A percentile compares a stretch with the other conserved stretches of the same genome.
These are phyloP conservation scores for Stephania japonica DNA, from an alignment of 164 flowering plant genomes.

Conservation along the genomic window DNA sequence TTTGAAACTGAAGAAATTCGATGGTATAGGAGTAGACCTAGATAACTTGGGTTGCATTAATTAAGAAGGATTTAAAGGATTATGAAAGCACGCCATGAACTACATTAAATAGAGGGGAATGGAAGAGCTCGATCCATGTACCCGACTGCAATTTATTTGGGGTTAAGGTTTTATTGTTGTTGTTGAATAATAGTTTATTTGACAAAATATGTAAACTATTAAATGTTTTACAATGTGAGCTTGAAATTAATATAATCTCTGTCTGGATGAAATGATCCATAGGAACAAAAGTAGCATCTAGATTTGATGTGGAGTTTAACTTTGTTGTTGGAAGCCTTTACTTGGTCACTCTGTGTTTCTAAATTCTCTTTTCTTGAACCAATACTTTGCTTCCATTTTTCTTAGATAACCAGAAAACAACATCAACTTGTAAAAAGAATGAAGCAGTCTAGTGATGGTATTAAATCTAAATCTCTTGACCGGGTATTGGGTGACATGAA, in stretches of 20 bases:
- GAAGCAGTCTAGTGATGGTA: conserved; percentile 64
- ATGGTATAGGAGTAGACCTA: too few relatives aligned
- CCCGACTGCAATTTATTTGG: too few relatives aligned
- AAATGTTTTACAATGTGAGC: background rate
- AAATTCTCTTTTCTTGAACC: background rate
- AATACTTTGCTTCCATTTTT: conserved; percentile 11
- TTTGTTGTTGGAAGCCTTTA: background rate
- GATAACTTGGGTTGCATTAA: too few relatives aligned
- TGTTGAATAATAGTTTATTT: too few relatives aligned
- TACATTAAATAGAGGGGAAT: too few relatives aligned
- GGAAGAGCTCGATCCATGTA: too few relatives aligned
- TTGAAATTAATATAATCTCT: background rate
- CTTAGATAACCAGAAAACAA: conserved; percentile 74
- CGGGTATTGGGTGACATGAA: conserved; percentile 61
- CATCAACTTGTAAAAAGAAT: conserved; percentile 64
- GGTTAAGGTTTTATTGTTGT: too few relatives aligned
- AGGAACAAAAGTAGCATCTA: background rate
- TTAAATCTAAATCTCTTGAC: conserved; percentile 55
- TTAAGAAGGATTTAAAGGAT: too few relatives aligned
- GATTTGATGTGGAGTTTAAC: background rate
- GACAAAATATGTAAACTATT: background rate
- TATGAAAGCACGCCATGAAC: too few relatives aligned
- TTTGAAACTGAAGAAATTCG: too few relatives aligned
- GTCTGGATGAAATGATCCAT: background rate
- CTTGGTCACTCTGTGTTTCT: background rate